Evolutionary conservation across 257 asterid genomes (phyloP).

Genomic region (Solanum lycopersicoides): DNA sequence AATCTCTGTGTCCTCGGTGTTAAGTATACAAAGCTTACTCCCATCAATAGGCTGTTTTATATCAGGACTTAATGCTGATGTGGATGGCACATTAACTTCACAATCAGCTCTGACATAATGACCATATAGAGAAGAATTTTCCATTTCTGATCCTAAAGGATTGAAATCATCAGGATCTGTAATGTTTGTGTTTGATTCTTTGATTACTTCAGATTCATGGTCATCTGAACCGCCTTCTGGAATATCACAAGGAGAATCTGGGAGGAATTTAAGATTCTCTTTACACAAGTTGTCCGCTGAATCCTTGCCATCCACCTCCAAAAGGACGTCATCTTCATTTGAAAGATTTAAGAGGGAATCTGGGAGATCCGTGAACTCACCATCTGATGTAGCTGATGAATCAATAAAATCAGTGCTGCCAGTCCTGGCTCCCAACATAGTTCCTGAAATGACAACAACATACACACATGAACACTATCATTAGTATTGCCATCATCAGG

Average conservation of each 20-base stretch:
- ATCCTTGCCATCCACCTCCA: slow-evolving; percentile 46
- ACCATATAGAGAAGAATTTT: slow-evolving; percentile 10
- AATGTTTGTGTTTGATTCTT: slow-evolving; percentile 20
- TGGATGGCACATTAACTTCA: slow-evolving; percentile 29
- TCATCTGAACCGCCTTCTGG: slow-evolving; percentile 19
- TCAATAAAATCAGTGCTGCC: slow-evolving; percentile 1
- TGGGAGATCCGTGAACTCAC: slow-evolving; percentile 62
- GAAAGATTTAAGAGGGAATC: slow-evolving; percentile 84
- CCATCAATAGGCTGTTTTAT: slow-evolving; percentile 34
- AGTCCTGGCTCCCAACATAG: slow-evolving; percentile 10
- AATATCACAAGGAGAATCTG: slow-evolving; percentile 27
- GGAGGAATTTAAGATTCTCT: slow-evolving; percentile 17
- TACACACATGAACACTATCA: slow-evolving; percentile 23
- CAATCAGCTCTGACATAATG: slow-evolving; percentile 20
- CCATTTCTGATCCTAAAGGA: slow-evolving; percentile 21
- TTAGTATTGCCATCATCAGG: slow-evolving; percentile 21
- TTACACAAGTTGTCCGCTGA: slow-evolving; percentile 18
- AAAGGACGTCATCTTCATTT: slow-evolving; percentile 57
- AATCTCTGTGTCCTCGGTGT: slow-evolving; percentile 86
- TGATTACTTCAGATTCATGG: slow-evolving; percentile 18
- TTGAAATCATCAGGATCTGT: slow-evolving; percentile 16
- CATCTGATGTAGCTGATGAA: slow-evolving; percentile 16
- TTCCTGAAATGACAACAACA: slow-evolving; percentile 11
- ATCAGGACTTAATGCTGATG: slow-evolving; percentile 27
- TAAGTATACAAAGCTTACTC: slow-evolving; percentile 45